phyloP scores from a whole-genome alignment of 2,329 filamentous ascomycete genomes.

The Pseudocercospora fuligena region DNA sequence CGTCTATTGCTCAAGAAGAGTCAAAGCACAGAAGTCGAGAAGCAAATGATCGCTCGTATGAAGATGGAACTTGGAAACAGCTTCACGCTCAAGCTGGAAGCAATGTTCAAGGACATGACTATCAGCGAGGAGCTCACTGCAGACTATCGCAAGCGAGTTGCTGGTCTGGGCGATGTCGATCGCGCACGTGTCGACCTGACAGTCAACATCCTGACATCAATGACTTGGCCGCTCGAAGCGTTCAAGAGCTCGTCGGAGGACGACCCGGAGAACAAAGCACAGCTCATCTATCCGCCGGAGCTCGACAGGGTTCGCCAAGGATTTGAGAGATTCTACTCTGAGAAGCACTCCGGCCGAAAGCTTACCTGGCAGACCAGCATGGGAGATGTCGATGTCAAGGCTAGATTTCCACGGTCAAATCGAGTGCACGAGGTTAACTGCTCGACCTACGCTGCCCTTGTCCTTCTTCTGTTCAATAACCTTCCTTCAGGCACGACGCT shows the following conservation, averaged over 20 bases:
- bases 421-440: constrained; percentile 80
- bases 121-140: constrained; percentile 82
- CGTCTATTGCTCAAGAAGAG: constrained; percentile 87
- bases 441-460: constrained; percentile 88
- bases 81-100: constrained; percentile 90
- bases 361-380: constrained; percentile 79
- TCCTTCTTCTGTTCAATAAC: constrained; percentile 88
- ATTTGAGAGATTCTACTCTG: constrained; percentile 86
- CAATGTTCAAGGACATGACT: constrained; percentile 97
- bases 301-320: constrained; percentile 78
- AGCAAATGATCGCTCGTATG: constrained; percentile 95
- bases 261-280: constrained; percentile 55
- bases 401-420: constrained; percentile 74
- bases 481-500: constrained; percentile 58
- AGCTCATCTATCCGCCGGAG: constrained; percentile 74
- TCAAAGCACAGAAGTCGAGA: constrained; percentile 88
- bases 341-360: constrained; percentile 83
- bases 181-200: constrained; percentile 74
- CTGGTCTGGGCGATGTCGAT: constrained; percentile 60
- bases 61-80: constrained; percentile 94
- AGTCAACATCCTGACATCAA: constrained; percentile 86
- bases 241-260: constrained; percentile 67
- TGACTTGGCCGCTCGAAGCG: constrained; percentile 91
- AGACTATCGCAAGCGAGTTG: constrained; percentile 74
- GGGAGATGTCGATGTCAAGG: constrained; percentile 86